Evolutionary conservation across 2,329 filamentous ascomycete species (phyloP).

Genomic region (Pestalotiopsis sp.): DNA sequence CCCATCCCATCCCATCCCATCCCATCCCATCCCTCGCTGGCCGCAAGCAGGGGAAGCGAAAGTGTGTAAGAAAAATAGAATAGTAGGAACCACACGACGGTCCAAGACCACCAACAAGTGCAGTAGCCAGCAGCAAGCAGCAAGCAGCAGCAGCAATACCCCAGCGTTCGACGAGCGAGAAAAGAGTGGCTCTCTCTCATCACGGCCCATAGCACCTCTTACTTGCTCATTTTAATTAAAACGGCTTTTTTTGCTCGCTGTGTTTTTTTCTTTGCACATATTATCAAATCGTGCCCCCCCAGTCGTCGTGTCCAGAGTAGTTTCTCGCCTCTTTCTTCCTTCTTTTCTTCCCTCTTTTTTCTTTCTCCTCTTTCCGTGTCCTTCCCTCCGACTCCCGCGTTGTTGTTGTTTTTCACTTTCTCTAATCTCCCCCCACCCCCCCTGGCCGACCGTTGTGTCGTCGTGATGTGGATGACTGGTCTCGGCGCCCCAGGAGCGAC

Average conservation of each 20-base stretch:
- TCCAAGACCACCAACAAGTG: neutral
- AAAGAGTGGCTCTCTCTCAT: neutral
- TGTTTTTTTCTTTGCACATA: conserved; percentile 5
- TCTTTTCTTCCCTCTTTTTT: neutral
- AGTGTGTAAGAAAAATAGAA: neutral
- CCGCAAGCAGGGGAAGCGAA: neutral
- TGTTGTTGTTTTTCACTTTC: neutral
- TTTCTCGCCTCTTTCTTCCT: neutral
- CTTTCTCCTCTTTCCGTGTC: neutral
- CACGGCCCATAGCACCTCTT: neutral
- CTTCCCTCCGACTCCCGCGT: neutral
- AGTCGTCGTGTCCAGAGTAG: neutral
- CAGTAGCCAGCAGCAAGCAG: neutral
- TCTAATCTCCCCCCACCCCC: neutral
- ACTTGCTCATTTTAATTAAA: conserved; percentile 15
- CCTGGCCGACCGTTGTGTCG: conserved; percentile 10
- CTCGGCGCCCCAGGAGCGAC: conserved; percentile 10
- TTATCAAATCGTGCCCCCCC: conserved; percentile 11
- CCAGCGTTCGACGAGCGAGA: neutral
- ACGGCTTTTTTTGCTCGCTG: neutral
- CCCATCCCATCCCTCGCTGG: conserved; percentile 1
- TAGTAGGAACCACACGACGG: neutral
- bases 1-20: conserved; percentile 2
- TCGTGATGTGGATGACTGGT: conserved; percentile 15
- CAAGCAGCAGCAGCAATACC: neutral